phyloP scores from a whole-genome alignment of 2,329 filamentous ascomycete species.

The Ambrosiella cleistominuta region DNA sequence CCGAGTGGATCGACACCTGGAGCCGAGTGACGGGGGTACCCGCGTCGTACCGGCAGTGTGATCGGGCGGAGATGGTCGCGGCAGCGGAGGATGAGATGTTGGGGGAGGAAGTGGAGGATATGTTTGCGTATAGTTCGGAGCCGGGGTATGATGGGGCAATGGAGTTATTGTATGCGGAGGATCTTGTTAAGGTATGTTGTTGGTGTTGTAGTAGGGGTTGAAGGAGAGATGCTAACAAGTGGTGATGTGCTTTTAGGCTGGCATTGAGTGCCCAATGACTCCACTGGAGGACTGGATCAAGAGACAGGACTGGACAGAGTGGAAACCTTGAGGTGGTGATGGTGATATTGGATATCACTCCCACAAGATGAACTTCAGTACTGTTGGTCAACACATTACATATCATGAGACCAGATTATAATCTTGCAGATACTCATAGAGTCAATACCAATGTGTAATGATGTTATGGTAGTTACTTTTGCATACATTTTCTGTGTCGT shows the following conservation, averaged over 20 bases:
- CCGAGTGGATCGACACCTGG: constrained; percentile 28
- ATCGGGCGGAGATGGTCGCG: constrained; percentile 24
- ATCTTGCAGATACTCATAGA: no score
- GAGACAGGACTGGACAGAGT: constrained; percentile 21
- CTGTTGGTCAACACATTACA: no score
- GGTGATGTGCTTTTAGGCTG: constrained; percentile 19
- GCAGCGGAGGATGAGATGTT: constrained; percentile 15
- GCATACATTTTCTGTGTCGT: no score
- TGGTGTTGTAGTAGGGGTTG: no score
- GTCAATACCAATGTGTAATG: no score
- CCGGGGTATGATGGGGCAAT: constrained; percentile 33
- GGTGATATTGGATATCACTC: not conserved
- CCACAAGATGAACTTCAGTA: no score
- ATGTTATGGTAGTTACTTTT: no score
- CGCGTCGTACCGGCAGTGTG: constrained; percentile 24
- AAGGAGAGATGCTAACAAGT: constrained; percentile 1
- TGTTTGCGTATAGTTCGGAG: constrained; percentile 30
- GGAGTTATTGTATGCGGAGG: constrained; percentile 25
- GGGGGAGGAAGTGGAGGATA: constrained; percentile 27
- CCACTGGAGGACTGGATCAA: constrained; percentile 22
- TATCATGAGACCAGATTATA: no score
- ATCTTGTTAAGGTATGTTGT: constrained; percentile 25
- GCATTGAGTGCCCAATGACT: constrained; percentile 28
- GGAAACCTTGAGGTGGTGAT: not conserved
- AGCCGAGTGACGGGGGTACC: constrained; percentile 20